These are phyloP conservation scores for Bipolaris zeicola DNA, from an alignment of 2,329 filamentous ascomycete species.

Conservation along the genomic window DNA sequence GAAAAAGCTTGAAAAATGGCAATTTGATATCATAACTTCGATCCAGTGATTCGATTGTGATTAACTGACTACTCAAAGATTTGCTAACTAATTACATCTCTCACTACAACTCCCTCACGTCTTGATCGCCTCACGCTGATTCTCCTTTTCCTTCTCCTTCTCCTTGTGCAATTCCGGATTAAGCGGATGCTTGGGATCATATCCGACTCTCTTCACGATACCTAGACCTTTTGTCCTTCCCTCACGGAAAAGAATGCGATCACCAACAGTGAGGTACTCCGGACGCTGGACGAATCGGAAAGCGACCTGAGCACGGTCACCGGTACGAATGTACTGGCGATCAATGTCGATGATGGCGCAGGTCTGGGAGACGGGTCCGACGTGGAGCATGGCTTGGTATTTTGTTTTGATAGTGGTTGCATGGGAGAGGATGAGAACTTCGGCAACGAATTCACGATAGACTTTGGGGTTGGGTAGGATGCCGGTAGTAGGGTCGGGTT, in stretches of 20 bases:
- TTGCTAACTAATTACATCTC: neutral
- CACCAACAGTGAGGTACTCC: conserved; percentile 87
- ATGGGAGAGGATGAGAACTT: conserved; percentile 94
- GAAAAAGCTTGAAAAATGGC: no score
- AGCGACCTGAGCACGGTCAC: conserved; percentile 90
- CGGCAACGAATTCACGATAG: conserved; percentile 60
- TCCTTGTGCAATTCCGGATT: conserved; percentile 37
- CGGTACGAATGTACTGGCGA: conserved; percentile 90
- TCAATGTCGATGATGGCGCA: conserved; percentile 98
- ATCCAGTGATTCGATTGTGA: no score
- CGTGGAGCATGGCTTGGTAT: conserved; percentile 98
- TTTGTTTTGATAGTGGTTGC: conserved; percentile 96
- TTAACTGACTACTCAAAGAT: no score
- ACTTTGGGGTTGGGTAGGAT: conserved; percentile 55
- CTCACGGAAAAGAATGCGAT: conserved; percentile 90
- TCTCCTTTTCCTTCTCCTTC: conserved; percentile 24
- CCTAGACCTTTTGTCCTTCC: conserved; percentile 93
- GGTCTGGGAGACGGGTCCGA: conserved; percentile 92
- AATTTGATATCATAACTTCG: no score
- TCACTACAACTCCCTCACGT: neutral
- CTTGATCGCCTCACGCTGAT: conserved; percentile 1
- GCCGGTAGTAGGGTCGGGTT: conserved; percentile 55
- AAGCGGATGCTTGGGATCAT: conserved; percentile 67
- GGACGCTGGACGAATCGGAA: conserved; percentile 94
- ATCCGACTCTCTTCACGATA: conserved; percentile 90